Evolutionary conservation across 306 rosid genomes (phyloP).

Genomic region (Dryas octopetala): DNA sequence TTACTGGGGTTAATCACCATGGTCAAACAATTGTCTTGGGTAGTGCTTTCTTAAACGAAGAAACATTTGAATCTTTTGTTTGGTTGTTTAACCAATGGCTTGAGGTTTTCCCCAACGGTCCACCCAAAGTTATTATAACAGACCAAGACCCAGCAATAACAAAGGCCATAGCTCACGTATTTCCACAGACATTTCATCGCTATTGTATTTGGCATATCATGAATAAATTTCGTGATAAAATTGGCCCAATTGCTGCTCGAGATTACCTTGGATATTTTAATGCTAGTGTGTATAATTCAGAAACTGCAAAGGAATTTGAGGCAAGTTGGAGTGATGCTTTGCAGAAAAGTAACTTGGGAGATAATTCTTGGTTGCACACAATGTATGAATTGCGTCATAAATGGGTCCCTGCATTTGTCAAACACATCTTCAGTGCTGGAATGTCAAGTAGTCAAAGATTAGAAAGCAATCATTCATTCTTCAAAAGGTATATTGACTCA

Average conservation of each 20-base stretch:
- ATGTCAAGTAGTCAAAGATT: background rate
- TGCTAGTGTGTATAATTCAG: too few species aligned
- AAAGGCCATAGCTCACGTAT: background rate
- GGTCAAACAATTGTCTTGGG: background rate
- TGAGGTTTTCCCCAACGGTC: background rate
- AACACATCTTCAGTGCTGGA: background rate
- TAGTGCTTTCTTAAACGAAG: background rate
- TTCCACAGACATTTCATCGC: constrained; percentile 1
- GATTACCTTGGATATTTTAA: too few species aligned
- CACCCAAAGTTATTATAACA: background rate
- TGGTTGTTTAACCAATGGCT: background rate
- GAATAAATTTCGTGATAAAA: background rate
- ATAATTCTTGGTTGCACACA: too few species aligned
- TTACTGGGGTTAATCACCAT: background rate
- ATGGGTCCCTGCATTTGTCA: background rate
- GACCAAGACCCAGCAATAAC: background rate
- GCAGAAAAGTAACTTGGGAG: too few species aligned
- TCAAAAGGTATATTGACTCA: background rate
- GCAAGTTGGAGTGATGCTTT: too few species aligned
- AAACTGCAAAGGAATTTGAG: too few species aligned
- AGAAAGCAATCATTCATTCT: background rate
- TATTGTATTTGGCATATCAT: background rate
- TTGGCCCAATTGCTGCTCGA: too few species aligned
- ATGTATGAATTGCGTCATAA: too few species aligned
- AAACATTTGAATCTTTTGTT: background rate